These are phyloP conservation scores for Gossypium australe DNA, from an alignment of 345 rosid species.

Conservation along the genomic window DNA sequence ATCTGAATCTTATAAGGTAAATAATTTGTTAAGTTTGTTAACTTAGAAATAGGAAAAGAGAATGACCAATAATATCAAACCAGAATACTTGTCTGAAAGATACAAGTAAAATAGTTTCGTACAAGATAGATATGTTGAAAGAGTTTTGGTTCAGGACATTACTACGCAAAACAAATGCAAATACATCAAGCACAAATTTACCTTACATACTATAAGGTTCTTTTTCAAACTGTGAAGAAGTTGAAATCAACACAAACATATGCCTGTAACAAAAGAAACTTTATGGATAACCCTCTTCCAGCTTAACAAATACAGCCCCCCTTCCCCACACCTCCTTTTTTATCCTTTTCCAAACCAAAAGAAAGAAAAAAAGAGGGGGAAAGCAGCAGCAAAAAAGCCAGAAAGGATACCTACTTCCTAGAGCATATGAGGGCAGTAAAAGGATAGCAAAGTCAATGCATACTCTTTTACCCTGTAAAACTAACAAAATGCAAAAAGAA, in stretches of 20 bases:
- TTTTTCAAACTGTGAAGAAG: slow-evolving; percentile 6
- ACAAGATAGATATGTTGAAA: neutral
- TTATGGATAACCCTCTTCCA: neutral
- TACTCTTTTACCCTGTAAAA: neutral
- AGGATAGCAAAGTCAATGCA: neutral
- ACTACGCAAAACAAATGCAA: neutral
- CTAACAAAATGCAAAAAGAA: neutral
- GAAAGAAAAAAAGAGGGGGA: neutral
- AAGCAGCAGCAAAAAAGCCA: neutral
- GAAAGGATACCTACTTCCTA: slow-evolving; percentile 1
- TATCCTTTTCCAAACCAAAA: neutral
- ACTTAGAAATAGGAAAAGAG: neutral
- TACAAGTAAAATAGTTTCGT: neutral
- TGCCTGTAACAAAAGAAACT: slow-evolving; percentile 5
- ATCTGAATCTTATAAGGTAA: neutral
- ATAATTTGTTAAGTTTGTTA: neutral
- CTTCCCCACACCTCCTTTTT: neutral
- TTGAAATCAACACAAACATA: neutral
- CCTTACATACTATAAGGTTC: slow-evolving; percentile 10
- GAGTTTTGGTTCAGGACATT: neutral
- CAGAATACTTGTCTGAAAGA: neutral
- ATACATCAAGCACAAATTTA: neutral
- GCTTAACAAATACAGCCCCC: neutral
- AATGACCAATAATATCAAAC: neutral
- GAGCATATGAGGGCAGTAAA: neutral